These are phyloP conservation scores for Escovopsis sp. DNA, from an alignment of 2,329 filamentous ascomycete genomes.

Conservation along the genomic window DNA sequence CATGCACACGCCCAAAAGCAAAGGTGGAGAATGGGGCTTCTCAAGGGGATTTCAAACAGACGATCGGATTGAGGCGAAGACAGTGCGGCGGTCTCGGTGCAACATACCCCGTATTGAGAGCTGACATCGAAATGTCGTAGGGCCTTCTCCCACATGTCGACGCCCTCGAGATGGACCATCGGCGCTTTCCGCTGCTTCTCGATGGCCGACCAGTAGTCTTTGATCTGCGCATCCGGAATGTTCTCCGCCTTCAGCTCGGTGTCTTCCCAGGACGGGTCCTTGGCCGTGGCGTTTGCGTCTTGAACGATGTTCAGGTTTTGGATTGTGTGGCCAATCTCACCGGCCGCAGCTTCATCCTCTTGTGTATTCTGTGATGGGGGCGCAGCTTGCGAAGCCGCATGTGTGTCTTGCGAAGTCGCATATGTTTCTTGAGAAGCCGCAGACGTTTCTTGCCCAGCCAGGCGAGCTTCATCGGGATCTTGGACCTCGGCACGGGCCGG, in stretches of 20 bases:
- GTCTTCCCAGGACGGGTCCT: slow-evolving; percentile 24
- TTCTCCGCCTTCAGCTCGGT: slow-evolving; percentile 45
- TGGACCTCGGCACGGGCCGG: slow-evolving; percentile 19
- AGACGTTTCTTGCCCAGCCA: slow-evolving; percentile 9
- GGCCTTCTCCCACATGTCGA: slow-evolving; percentile 69
- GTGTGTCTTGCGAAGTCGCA: too few species aligned
- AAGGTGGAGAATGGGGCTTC: not conserved
- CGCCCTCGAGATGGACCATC: slow-evolving; percentile 61
- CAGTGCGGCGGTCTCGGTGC: not conserved
- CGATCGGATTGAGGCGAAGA: not conserved
- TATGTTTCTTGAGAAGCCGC: not conserved
- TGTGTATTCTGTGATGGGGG: too few species aligned
- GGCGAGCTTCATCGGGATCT: slow-evolving; percentile 13
- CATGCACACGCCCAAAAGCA: not conserved
- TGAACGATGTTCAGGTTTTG: slow-evolving; percentile 7
- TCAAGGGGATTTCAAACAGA: not conserved
- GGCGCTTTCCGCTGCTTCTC: slow-evolving; percentile 54
- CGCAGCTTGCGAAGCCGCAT: too few species aligned
- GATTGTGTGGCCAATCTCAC: slow-evolving; percentile 2
- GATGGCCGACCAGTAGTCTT: slow-evolving; percentile 61
- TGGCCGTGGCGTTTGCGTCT: slow-evolving; percentile 11
- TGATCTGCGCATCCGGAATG: slow-evolving; percentile 54
- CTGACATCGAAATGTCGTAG: slow-evolving; percentile 86
- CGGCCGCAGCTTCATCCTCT: slow-evolving; percentile 1
- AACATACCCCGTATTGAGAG: slow-evolving; percentile 79